These are phyloP conservation scores for Phlegmacium glaucopus DNA, from an alignment of 768 basidiomycete genomes.

Conservation along the genomic window DNA sequence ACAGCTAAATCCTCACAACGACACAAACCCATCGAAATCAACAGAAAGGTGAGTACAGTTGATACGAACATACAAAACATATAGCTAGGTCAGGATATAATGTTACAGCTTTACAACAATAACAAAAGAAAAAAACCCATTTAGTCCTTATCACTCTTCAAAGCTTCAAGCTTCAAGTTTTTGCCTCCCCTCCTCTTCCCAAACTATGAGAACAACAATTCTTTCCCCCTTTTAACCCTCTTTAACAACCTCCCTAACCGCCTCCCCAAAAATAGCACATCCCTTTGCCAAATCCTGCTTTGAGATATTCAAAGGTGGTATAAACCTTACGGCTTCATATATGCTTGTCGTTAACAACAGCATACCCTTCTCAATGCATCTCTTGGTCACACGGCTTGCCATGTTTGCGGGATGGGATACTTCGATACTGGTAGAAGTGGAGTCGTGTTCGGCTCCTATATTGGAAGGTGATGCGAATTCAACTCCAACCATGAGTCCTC, in stretches of 20 bases:
- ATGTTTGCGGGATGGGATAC: constrained; percentile 39
- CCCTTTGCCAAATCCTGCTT: constrained; percentile 73
- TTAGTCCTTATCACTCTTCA: too few relatives aligned
- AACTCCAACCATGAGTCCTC: constrained; percentile 85
- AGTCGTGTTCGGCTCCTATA: constrained; percentile 39
- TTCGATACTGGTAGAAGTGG: constrained; percentile 6
- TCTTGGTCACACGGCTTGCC: constrained; percentile 67
- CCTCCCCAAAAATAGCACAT: constrained; percentile 58
- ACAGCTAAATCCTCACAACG: too few relatives aligned
- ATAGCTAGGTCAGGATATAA: too few relatives aligned
- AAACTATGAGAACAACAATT: too few relatives aligned
- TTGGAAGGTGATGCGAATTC: constrained; percentile 62
- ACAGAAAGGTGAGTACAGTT: too few relatives aligned
- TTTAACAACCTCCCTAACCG: constrained; percentile 64
- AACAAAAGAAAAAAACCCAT: too few relatives aligned
- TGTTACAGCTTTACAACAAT: too few relatives aligned
- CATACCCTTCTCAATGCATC: constrained; percentile 84
- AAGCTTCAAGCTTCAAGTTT: too few relatives aligned
- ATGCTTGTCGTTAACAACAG: constrained; percentile 86
- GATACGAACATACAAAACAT: too few relatives aligned
- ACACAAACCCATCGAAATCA: too few relatives aligned
- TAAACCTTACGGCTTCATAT: constrained; percentile 88
- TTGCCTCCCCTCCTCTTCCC: too few relatives aligned
- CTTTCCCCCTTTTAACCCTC: constrained; percentile 30
- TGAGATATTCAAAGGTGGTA: constrained; percentile 84